Evolutionary conservation across 345 rosid genomes (phyloP), one percentile per base, ranked within the genome.

Genomic region (Litchi chinensis): DNA sequence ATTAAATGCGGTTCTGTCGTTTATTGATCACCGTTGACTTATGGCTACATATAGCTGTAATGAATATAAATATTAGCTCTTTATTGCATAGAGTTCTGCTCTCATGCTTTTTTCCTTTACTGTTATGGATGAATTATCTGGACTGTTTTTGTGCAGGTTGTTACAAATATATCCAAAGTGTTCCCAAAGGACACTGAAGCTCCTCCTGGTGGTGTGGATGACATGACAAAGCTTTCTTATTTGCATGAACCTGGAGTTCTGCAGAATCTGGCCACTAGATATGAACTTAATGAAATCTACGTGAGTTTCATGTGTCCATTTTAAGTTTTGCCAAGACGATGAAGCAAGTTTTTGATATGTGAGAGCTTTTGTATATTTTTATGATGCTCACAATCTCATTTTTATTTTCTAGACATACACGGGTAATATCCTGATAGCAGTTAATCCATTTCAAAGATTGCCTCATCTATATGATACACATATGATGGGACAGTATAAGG

Each of bases 401-500:
- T 72, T 70, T 66, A 74, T 46, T 79, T 79, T 72, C 80, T 87
- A 94, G 98, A 94, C 98, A 52, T 94, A 94, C 82, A 94, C 98
- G 3, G 98, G 98, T 63, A 91, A 90, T 85, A 94, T 94, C 81
- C 84, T 94, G 66, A 91, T 94, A 18, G 98, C 98, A 52, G 88
- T 94, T 79, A 94, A 94, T 81, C 98, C 98, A 76, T 94, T 94
- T 86, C 96, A 93, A 89, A 91, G 95, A 83, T 77, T 94, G 87
- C 96, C 98, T 74, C 98, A 93, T 86, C 82, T 94, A 10, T 94
- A 94, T 85, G 97, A 89, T 77, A 93, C 93, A 7, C 94, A 94
- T 80, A 94, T 94, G 98, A 94, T 94, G 98, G 96, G 88, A 81
- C 97, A 94, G 77, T 94, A 94, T 77, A 91, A 93, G 80, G 95